Percentiles rank a stretch among this genome's conserved stretches.
These are phyloP conservation scores for Yarrowia keelungensis DNA, from an alignment of 805 yeast species.

Conservation along the genomic window DNA sequence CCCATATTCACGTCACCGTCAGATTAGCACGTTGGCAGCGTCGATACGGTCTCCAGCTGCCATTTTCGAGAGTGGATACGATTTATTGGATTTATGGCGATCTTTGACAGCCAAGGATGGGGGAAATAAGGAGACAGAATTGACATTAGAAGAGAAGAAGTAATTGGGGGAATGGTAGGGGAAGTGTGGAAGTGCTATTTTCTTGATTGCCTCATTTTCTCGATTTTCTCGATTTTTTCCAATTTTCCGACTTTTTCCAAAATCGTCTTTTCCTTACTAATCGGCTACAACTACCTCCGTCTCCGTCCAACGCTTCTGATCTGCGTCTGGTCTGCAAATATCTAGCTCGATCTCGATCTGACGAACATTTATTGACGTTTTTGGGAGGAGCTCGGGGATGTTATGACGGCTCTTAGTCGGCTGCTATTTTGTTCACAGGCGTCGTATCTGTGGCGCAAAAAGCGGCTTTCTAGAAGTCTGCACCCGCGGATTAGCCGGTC, in stretches of 20 bases:
- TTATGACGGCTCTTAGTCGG: not conserved
- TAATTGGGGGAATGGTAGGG: no score
- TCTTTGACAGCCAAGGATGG: no score
- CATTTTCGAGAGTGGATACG: no score
- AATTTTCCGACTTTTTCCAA: no score
- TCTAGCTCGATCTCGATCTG: constrained; percentile 5
- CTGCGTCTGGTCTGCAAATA: constrained; percentile 5
- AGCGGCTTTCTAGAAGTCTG: not conserved
- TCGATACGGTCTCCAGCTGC: no score
- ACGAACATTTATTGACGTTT: constrained; percentile 2
- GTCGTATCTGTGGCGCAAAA: not conserved
- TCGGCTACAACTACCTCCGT: not conserved
- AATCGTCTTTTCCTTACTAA: no score
- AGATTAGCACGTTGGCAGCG: not conserved
- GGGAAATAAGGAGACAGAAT: no score
- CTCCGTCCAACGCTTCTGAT: not conserved
- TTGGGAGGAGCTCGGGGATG: not conserved
- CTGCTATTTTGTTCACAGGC: not conserved
- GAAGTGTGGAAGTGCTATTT: no score
- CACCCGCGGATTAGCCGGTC: not conserved
- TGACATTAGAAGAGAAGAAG: no score
- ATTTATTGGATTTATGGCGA: no score
- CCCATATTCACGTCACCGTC: not conserved
- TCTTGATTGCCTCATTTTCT: no score
- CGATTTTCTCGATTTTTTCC: not conserved